Evolutionary conservation across 805 yeast genomes (phyloP).

Genomic region (Komagataella populi): DNA sequence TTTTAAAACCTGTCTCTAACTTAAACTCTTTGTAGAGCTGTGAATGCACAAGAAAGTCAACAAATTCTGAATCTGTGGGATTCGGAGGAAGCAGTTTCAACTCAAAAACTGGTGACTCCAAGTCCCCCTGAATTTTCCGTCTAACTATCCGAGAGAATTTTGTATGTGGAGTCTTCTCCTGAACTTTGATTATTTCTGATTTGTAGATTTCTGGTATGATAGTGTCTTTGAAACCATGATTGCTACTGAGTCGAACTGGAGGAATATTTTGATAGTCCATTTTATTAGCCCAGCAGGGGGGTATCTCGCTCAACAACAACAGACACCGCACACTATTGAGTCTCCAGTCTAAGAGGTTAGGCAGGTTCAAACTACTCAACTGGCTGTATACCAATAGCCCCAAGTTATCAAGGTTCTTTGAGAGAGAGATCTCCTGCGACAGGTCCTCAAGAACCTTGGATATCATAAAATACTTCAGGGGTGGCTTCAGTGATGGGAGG

Average conservation of each 20-base stretch:
- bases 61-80: conserved; percentile 12
- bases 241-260: background rate
- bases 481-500: background rate
- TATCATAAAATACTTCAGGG: background rate
- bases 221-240: background rate
- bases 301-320: conserved; percentile 18
- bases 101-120: background rate
- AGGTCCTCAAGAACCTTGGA: background rate
- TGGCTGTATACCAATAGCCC: conserved; percentile 14
- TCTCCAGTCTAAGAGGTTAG: conserved; percentile 36
- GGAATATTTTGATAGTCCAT: conserved; percentile 1
- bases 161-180: background rate
- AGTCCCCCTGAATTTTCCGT: background rate
- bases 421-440: background rate
- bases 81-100: conserved; percentile 3
- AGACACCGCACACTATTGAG: conserved; percentile 35
- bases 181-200: background rate
- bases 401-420: conserved; percentile 4
- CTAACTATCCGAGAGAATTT: background rate
- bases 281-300: conserved; percentile 5
- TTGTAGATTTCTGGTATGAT: background rate
- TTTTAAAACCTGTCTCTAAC: conserved; percentile 27
- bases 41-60: conserved; percentile 23
- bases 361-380: conserved; percentile 14
- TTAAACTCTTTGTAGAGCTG: conserved; percentile 35